Conservation (phyloP, 129 eudicot genomes). For the Erigeron canadensis region DNA sequence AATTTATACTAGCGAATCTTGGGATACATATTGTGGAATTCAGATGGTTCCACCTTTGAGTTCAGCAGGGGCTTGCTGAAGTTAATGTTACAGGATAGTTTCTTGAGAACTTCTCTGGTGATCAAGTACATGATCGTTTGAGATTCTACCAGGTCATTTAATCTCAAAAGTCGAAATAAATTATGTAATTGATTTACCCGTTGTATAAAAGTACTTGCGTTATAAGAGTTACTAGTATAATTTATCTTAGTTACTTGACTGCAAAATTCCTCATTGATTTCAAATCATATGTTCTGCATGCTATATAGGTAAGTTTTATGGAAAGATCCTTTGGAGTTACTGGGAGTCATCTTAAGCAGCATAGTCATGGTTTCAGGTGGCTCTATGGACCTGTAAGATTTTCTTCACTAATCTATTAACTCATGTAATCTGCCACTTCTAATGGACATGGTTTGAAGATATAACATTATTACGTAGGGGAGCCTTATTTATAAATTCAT, state of each 20-base stretch:
- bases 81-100: conserved; percentile 83
- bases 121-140: conserved; percentile 58
- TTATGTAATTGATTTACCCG: not conserved
- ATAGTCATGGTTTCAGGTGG: conserved; percentile 99
- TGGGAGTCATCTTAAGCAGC: conserved; percentile 99
- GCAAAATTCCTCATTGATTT: not conserved
- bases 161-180: conserved; percentile 7
- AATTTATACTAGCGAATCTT: too few species aligned
- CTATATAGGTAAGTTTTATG: conserved; percentile 81
- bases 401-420: conserved; percentile 1
- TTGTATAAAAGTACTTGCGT: too few species aligned
- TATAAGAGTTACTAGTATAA: too few species aligned
- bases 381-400: conserved; percentile 94
- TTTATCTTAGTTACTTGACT: too few species aligned
- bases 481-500: not conserved
- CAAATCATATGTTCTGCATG: conserved; percentile 6
- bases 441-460: not conserved
- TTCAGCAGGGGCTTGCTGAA: conserved; percentile 91
- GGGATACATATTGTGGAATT: not conserved
- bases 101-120: conserved; percentile 90
- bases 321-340: conserved; percentile 97
- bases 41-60: conserved; percentile 97
- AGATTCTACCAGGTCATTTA: not conserved
- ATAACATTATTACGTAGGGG: not conserved
- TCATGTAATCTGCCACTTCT: not conserved